Evolutionary conservation across 2,329 filamentous ascomycete species (phyloP).

Genomic region (Aspergillus transmontanensis): DNA sequence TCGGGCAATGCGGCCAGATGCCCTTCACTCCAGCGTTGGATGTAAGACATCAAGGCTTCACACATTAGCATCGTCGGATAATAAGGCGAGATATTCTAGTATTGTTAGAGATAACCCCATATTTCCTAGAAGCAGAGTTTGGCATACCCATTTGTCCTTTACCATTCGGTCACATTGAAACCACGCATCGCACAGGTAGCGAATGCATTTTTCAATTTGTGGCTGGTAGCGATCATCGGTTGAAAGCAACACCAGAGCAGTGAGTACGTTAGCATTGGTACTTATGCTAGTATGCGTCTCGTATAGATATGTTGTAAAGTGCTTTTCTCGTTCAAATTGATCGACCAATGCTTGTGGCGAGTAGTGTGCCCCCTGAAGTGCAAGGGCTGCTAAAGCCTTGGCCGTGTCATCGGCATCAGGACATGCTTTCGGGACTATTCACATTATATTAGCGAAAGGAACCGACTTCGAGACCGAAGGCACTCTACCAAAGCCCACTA

Average conservation of each 20-base stretch:
- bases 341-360: not conserved
- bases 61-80: not conserved
- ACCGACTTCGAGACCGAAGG: not conserved
- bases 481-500: not conserved
- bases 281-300: constrained; percentile 2
- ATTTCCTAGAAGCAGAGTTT: too few relatives aligned
- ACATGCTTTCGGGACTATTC: not conserved
- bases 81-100: constrained; percentile 1
- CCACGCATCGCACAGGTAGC: not conserved
- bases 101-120: not conserved
- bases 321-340: not conserved
- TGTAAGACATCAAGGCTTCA: not conserved
- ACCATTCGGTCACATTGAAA: constrained; percentile 1
- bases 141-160: constrained; percentile 9
- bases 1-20: not conserved
- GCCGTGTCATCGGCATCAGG: constrained; percentile 1
- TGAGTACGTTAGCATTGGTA: constrained; percentile 7
- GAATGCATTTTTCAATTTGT: constrained; percentile 8
- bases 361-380: not conserved
- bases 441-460: not conserved
- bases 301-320: constrained; percentile 1
- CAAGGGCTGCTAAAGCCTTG: not conserved
- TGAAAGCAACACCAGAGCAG: not conserved
- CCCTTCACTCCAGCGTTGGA: not conserved
- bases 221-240: not conserved